Evolutionary conservation across 257 asterid genomes (phyloP).

Genomic region (Sherardia arvensis): DNA sequence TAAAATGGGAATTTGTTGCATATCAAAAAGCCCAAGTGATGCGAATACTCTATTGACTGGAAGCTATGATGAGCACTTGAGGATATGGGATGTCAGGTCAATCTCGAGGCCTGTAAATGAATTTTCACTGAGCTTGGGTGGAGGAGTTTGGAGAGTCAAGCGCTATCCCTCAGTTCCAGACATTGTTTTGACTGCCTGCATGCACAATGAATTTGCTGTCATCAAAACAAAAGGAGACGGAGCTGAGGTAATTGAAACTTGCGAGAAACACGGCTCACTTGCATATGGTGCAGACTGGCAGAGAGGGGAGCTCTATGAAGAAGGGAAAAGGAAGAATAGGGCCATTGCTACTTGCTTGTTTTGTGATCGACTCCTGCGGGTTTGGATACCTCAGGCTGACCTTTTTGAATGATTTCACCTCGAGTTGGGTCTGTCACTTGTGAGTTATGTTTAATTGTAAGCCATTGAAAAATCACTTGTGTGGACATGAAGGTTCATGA

Average conservation of each 20-base stretch:
- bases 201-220: conserved; percentile 84
- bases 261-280: conserved; percentile 59
- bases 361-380: conserved; percentile 69
- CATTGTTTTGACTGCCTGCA: conserved; percentile 69
- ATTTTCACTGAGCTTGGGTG: conserved; percentile 49
- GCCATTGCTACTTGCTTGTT: conserved; percentile 84
- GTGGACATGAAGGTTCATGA: background rate
- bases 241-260: conserved; percentile 44
- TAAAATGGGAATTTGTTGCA: conserved; percentile 81
- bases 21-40: conserved; percentile 62
- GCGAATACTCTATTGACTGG: conserved; percentile 63
- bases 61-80: conserved; percentile 70
- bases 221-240: conserved; percentile 32
- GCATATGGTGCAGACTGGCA: conserved; percentile 99
- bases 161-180: conserved; percentile 53
- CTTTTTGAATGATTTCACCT: conserved; percentile 13
- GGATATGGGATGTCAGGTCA: conserved; percentile 86
- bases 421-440: background rate
- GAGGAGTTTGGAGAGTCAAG: conserved; percentile 96
- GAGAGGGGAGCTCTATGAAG: conserved; percentile 27
- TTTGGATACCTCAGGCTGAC: conserved; percentile 47
- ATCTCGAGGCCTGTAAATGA: conserved; percentile 45
- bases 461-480: background rate
- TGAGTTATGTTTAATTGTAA: background rate
- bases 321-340: conserved; percentile 25